Conservation (phyloP, 208 protist genomes). For the Endotrypanum monterogeii region DNA sequence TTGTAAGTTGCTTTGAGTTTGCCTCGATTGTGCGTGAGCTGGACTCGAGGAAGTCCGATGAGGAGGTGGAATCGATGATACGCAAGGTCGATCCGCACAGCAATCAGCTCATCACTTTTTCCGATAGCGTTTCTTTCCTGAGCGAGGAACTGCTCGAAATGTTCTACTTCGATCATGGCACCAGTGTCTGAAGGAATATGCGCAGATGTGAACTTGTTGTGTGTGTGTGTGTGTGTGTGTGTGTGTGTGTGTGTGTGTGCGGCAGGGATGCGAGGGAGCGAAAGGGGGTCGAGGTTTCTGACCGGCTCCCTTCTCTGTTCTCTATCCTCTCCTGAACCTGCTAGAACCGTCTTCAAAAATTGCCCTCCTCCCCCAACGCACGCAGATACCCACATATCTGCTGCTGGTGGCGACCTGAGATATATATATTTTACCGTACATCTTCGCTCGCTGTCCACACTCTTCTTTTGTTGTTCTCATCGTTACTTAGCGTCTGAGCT, state of each 20-base stretch:
- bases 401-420: no score
- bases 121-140: constrained; percentile 75
- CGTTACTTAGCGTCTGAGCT: background rate
- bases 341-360: background rate
- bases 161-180: constrained; percentile 9
- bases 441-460: background rate
- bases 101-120: constrained; percentile 85
- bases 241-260: no score
- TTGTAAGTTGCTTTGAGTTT: constrained; percentile 79
- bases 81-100: constrained; percentile 65
- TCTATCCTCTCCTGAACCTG: no score
- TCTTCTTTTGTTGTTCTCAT: background rate
- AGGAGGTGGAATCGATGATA: constrained; percentile 60
- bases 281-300: background rate
- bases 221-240: background rate
- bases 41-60: constrained; percentile 53
- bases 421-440: background rate
- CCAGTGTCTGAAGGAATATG: constrained; percentile 5
- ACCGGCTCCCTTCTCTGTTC: background rate
- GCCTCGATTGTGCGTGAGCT: constrained; percentile 49
- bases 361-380: no score
- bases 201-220: no score
- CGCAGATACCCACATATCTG: no score
- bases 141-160: constrained; percentile 64
- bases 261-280: no score